Percentiles rank a stretch among this genome's conserved stretches.
phyloP scores from a whole-genome alignment of 106 monocot species.

The Dendrobium officinale region DNA sequence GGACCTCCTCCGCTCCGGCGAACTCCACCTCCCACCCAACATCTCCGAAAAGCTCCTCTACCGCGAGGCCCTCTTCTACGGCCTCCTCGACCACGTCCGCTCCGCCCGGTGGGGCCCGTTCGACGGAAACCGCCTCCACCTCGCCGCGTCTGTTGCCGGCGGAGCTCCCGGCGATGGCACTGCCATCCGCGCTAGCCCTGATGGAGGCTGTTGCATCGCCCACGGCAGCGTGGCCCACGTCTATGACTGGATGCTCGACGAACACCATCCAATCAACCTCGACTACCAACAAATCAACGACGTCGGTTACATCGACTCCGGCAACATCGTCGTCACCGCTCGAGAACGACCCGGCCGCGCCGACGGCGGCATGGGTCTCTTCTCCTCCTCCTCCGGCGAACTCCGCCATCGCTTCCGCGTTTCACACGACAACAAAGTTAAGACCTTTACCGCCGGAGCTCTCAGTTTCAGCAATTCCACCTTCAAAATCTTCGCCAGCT shows the following conservation, averaged over 20 bases:
- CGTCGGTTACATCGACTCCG: conserved; percentile 53
- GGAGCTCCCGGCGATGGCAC: conserved; percentile 78
- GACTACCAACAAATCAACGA: conserved; percentile 81
- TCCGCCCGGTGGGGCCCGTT: conserved; percentile 62
- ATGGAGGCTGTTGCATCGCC: conserved; percentile 93
- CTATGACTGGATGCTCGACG: conserved; percentile 80
- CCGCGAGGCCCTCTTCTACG: conserved; percentile 77
- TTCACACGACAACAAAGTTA: conserved; percentile 38
- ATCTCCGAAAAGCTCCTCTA: conserved; percentile 49
- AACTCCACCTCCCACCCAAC: conserved; percentile 48
- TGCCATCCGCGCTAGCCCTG: conserved; percentile 72
- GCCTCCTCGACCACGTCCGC: conserved; percentile 66
- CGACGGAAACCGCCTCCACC: conserved; percentile 60
- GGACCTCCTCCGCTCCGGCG: conserved; percentile 86
- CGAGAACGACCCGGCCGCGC: conserved; percentile 38
- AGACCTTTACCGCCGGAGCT: conserved; percentile 86
- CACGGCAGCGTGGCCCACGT: conserved; percentile 78
- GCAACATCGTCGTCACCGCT: conserved; percentile 54
- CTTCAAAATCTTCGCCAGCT: conserved; percentile 58
- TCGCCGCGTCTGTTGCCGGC: conserved; percentile 42
- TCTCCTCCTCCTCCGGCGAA: conserved; percentile 41
- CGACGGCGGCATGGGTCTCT: conserved; percentile 70
- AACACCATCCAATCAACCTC: conserved; percentile 54
- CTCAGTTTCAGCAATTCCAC: conserved; percentile 36
- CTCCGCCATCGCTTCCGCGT: conserved; percentile 69